Base-by-base conservation (phyloP, 768 basidiomycete genomes). In the Rhodotorula kratochvilovae region DNA sequence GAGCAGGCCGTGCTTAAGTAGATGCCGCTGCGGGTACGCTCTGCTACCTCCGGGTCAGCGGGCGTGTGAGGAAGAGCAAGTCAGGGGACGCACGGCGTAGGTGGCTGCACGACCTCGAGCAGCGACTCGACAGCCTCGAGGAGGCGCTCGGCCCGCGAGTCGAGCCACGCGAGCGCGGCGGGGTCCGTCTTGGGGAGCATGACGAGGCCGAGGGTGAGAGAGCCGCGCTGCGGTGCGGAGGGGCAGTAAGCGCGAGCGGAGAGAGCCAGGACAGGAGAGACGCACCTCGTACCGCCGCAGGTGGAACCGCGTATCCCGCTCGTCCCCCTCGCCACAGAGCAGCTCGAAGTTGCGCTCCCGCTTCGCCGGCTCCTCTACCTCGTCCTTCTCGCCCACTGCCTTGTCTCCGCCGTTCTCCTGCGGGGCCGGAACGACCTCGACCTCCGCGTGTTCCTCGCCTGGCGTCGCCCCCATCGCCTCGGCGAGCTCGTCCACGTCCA, bases 81-180 rank as follows among this genome's bases (percentile, higher is more conserved):
- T 23, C 3, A 25, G 7, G 17, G 5, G 25, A 64, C 68, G n/a
- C 12, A 69, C 68, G 68, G 29, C 17, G 31, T 3, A 1, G 59
- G 48, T 2, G 62, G 57, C 2, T 53, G 11, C 2, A 64, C 39
- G 16, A 61, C 42, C 42, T 69, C 68, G 16, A 58, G 48, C 27
- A 69, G 27, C 15, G 57, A 53, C 51, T 69, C 68, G 31, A 69
- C 68, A 11, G 62, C 68, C 17, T 69, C 68, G 33, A 69, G 68
- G 5, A 69, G 51, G 10, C 68, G 62, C 27, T 59, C 48, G 27
- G 68, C 63, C 5, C 53, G 39, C 2, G 31, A 46, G n/a, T 63
- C 62, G 42, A 69, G 56, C 68, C 62, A 60, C 3, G 56, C 48
- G 0, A 43, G 2, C 0, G 39, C n/a, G 7, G 45, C 48, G 0